phyloP scores from a whole-genome alignment of 768 basidiomycete genomes.

The Boletus rubropictus region DNA sequence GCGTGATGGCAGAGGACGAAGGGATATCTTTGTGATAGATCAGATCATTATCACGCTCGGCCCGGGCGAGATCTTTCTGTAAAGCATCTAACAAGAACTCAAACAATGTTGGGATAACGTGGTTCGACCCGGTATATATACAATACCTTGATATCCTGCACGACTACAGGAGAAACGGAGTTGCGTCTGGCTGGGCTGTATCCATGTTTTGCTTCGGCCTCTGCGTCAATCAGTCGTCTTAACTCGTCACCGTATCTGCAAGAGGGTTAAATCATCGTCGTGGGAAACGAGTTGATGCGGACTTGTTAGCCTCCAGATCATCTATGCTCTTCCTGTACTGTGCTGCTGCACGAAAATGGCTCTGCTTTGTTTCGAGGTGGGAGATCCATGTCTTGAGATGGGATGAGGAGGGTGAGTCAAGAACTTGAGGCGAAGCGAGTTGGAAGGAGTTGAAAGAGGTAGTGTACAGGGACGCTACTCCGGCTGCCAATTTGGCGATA shows the following conservation, averaged over 20 bases:
- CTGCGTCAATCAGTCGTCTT: slow-evolving; percentile 68
- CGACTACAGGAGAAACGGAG: slow-evolving; percentile 54
- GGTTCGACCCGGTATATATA: not conserved
- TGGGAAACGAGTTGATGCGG: slow-evolving; percentile 11
- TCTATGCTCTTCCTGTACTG: slow-evolving; percentile 86
- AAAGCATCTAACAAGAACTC: slow-evolving; percentile 76
- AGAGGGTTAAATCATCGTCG: slow-evolving; percentile 7
- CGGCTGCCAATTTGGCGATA: slow-evolving; percentile 76
- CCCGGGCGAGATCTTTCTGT: slow-evolving; percentile 59
- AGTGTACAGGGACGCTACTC: slow-evolving; percentile 65
- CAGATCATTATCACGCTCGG: slow-evolving; percentile 88
- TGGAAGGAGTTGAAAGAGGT: slow-evolving; percentile 41
- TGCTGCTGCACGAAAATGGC: slow-evolving; percentile 86
- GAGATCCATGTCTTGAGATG: slow-evolving; percentile 57
- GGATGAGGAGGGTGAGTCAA: slow-evolving; percentile 25
- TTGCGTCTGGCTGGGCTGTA: slow-evolving; percentile 61
- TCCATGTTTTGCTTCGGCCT: slow-evolving; percentile 60
- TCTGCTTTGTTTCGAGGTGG: slow-evolving; percentile 75
- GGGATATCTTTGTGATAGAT: slow-evolving; percentile 92
- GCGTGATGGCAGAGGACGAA: slow-evolving; percentile 56
- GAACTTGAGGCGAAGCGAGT: slow-evolving; percentile 40
- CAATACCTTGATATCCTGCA: slow-evolving; percentile 73
- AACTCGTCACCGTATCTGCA: slow-evolving; percentile 84
- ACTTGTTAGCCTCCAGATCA: slow-evolving; percentile 76
- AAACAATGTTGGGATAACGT: not conserved